phyloP scores from a whole-genome alignment of 177 flowering plant genomes.

The Telopea speciosissima region DNA sequence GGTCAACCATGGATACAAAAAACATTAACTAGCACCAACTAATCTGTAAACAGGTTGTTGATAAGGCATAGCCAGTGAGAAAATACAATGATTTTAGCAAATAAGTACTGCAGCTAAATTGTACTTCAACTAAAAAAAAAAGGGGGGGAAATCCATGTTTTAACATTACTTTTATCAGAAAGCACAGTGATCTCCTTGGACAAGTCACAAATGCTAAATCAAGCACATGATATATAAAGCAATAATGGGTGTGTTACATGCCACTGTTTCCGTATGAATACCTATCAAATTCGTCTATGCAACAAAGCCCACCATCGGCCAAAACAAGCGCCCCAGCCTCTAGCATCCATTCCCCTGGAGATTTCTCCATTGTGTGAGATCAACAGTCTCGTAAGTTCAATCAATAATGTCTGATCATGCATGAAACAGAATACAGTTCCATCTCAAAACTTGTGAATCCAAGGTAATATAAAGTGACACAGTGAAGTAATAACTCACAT shows the following conservation, averaged over 20 bases:
- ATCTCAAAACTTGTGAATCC: no score
- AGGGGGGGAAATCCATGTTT: no score
- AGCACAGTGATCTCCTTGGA: not conserved
- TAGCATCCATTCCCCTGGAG: conserved; percentile 90
- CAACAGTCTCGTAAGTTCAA: not conserved
- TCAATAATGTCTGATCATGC: not conserved
- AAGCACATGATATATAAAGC: not conserved
- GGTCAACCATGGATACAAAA: no score
- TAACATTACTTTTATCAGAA: not conserved
- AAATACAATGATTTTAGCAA: no score
- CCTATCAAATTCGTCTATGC: conserved; percentile 98
- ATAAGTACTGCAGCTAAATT: no score
- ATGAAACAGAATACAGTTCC: not conserved
- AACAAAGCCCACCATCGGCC: conserved; percentile 98
- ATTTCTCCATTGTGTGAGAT: conserved; percentile 7
- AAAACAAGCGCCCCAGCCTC: conserved; percentile 99
- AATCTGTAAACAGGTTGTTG: no score
- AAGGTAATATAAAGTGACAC: no score
- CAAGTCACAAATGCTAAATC: not conserved
- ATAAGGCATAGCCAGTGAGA: no score
- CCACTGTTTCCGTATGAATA: conserved; percentile 13
- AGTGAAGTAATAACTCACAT: no score
- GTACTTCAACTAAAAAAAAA: no score
- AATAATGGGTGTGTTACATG: not conserved
- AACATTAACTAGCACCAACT: no score